Evolutionary conservation across 2,329 filamentous ascomycete species (phyloP), one percentile per base, ranked within the genome.

Genomic region (Clonostachys sp.): DNA sequence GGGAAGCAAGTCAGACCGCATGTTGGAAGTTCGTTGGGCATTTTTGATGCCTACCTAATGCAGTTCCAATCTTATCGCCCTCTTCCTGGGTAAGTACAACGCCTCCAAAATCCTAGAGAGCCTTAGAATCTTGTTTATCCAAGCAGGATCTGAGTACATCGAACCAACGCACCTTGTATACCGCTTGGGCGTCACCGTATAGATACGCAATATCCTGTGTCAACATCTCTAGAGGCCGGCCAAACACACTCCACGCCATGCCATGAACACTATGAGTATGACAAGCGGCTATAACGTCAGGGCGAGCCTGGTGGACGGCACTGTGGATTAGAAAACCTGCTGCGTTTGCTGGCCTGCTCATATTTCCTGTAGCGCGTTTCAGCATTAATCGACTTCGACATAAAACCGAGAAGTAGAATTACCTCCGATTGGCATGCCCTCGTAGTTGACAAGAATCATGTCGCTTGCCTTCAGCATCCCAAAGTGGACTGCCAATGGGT

Each of bases 281-380:
- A 57, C 84, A 87, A 10, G 84, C 80, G 3, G 86, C 84, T 54
- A 82, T 73, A 14, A 84, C 79, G 56, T 87, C 77, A 2, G 79
- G 78, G 12, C 84, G 70, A 1, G 81, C 81, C 61, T 80, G 81
- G 64, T 86, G 79, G 14, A 88, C 71, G 5, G 83, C 84, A 64
- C 48, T 89, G n/a, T 47, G 86, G 53, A 89, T 89, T 47, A 85
- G 62, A 56, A 87, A 88, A 0, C 84, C 85, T 0, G 85, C 84
- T 3, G 80, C 76, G 61, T 89, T 89, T 39, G 12, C 36, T 39
- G 36, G 36, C 14, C 36, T 3, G 36, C 36, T 39, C 36, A 39
- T 39, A 4, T 39, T 39, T 39, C 36, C 36, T 39, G 36, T 4
- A n/a, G 36, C 9, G 6, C 3, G 24, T 10, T 30, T 30, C 24